Percentiles rank a stretch among this genome's conserved stretches.
These are phyloP conservation scores for Fagopyrum tataricum DNA, from an alignment of 148 eudicot species.

Conservation along the genomic window DNA sequence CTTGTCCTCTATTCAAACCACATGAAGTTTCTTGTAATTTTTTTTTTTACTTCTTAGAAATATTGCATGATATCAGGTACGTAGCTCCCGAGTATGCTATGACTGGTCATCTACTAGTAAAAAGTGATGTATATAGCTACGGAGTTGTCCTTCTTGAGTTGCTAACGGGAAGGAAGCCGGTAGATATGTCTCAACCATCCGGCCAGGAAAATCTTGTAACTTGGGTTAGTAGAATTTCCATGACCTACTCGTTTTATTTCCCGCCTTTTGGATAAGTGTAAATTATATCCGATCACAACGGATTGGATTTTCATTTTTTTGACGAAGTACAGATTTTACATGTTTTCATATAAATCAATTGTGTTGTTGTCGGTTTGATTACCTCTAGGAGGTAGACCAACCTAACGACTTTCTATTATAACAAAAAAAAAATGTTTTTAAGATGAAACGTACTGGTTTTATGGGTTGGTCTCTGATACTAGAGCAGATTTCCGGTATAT, in stretches of 20 bases:
- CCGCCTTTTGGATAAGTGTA: no score
- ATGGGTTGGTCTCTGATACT: no score
- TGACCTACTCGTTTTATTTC: neutral
- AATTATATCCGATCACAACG: no score
- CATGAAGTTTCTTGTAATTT: neutral
- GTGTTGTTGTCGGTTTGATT: no score
- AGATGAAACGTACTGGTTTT: no score
- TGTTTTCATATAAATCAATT: no score
- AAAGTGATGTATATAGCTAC: slow-evolving; percentile 96
- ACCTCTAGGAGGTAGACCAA: no score
- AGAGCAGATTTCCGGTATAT: neutral
- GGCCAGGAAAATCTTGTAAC: slow-evolving; percentile 97
- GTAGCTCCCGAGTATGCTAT: slow-evolving; percentile 99
- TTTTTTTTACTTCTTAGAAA: slow-evolving; percentile 7
- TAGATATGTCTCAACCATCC: slow-evolving; percentile 89
- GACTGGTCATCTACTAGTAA: slow-evolving; percentile 94
- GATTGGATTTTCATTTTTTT: no score
- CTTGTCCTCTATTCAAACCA: neutral
- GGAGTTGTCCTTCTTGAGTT: slow-evolving; percentile 94
- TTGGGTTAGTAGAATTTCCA: slow-evolving; percentile 54
- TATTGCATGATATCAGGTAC: slow-evolving; percentile 42
- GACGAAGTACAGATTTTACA: no score
- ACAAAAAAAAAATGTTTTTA: no score
- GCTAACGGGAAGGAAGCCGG: slow-evolving; percentile 91
- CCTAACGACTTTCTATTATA: no score